Conservation (phyloP, 805 yeast species). For the Lachancea sp. region DNA sequence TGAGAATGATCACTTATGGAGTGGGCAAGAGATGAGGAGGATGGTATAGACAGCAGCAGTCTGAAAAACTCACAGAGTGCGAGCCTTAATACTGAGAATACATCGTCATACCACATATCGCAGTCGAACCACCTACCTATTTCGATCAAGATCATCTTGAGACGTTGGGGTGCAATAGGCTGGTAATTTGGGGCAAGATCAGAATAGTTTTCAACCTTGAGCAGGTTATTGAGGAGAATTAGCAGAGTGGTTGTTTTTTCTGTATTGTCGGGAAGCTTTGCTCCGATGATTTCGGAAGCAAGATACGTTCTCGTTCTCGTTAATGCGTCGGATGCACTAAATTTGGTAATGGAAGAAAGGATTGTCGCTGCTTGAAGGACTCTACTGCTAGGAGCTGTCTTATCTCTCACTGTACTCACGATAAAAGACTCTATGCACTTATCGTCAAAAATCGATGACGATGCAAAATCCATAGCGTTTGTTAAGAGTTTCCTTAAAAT, state of each 20-base stretch:
- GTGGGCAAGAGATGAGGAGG: constrained; percentile 35
- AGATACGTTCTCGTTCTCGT: constrained; percentile 49
- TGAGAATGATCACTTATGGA: constrained; percentile 40
- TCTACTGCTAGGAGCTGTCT: constrained; percentile 31
- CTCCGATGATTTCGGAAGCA: constrained; percentile 62
- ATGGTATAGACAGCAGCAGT: constrained; percentile 19
- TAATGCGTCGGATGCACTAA: constrained; percentile 24
- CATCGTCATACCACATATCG: constrained; percentile 52
- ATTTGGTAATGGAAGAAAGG: constrained; percentile 31
- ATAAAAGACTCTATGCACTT: constrained; percentile 31
- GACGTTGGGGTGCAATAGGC: constrained; percentile 58
- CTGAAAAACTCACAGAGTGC: constrained; percentile 44
- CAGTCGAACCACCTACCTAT: constrained; percentile 55
- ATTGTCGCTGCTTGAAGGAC: constrained; percentile 30
- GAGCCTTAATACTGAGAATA: constrained; percentile 46
- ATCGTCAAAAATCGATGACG: constrained; percentile 22
- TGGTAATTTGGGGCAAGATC: constrained; percentile 24
- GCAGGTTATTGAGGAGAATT: constrained; percentile 41
- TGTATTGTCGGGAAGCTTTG: constrained; percentile 38
- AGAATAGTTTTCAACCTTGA: constrained; percentile 21
- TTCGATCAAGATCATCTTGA: constrained; percentile 52
- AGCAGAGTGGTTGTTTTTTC: constrained; percentile 41
- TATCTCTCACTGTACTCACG: constrained; percentile 28
- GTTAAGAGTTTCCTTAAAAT: constrained; percentile 30
- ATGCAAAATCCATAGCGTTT: constrained; percentile 27